Evolutionary conservation across 2,329 filamentous ascomycete genomes (phyloP), one percentile per base, ranked within the genome.

Genomic region (Cladosporium austrohemisphaericum): DNA sequence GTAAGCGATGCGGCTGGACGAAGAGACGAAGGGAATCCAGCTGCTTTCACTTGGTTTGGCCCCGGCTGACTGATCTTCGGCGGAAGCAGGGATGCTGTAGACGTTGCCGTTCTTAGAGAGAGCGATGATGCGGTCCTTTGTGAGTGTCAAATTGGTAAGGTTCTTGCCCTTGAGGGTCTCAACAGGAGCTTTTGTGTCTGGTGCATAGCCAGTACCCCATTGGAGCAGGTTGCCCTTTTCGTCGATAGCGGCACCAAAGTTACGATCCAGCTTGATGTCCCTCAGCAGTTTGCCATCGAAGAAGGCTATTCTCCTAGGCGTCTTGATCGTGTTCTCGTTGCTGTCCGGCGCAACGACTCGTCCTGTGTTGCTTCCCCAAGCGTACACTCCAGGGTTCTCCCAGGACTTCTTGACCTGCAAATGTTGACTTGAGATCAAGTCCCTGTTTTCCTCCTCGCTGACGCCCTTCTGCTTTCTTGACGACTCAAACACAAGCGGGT

Each of bases 141-240:
- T 95, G 41, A 95, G 76, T 32, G 82, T 79, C 35, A 96, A 71
- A 50, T 88, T 88, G 51, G 78, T 71, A 41, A 97, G 73, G 60
- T 95, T 80, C 66, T 94, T 95, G 49, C 91, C 92, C 52, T 72
- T 82, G 47, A 98, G 70, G 1, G 92, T 96, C 41, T 77, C 73
- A 1, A 76, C 76, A 0, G 92, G 93, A 23, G 75, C 71, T 8
- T 74, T 78, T 23, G 80, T 73, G 4, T 80, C 76, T 49, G 79
- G 76, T 5, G 85, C 85, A 65, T 85, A 96, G 3, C 77, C 88
- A 3, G 77, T 76, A 1, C 93, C 93, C 93, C 93, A 98, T 71
- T 97, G 91, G 10, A 96, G 75, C 36, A 98, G 68, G 65, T 97
- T 86, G 3, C 93, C 93, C 54, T 85, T 83, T 65, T 96, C 91